phyloP scores from a whole-genome alignment of 2,329 filamentous ascomycete genomes.

The Fusarium buharicum region DNA sequence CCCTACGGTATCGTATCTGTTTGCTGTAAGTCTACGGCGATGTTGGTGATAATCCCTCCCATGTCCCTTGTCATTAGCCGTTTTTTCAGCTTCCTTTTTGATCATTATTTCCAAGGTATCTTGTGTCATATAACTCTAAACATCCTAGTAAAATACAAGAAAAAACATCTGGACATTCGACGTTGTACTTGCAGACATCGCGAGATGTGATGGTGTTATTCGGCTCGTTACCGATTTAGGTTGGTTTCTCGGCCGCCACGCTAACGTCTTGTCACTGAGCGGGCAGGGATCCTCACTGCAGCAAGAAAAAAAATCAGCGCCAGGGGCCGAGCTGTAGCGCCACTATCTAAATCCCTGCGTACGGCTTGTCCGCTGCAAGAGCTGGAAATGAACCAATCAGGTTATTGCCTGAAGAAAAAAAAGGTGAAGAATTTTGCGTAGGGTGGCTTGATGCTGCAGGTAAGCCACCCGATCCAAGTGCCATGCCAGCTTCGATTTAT shows the following conservation, averaged over 20 bases:
- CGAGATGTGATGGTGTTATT: slow-evolving; percentile 37
- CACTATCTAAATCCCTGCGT: slow-evolving; percentile 19
- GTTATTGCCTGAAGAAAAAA: neutral
- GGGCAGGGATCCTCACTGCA: neutral
- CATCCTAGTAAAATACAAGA: too few relatives aligned
- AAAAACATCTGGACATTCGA: neutral
- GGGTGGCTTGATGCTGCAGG: slow-evolving; percentile 30
- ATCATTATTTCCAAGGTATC: neutral
- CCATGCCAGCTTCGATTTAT: slow-evolving; percentile 25
- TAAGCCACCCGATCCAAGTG: slow-evolving; percentile 10
- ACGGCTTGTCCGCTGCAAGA: slow-evolving; percentile 30
- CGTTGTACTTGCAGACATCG: slow-evolving; percentile 25
- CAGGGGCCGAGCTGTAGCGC: slow-evolving; percentile 13
- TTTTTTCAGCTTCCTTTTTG: slow-evolving; percentile 4
- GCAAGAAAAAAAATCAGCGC: slow-evolving; percentile 22
- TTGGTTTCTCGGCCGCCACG: slow-evolving; percentile 8
- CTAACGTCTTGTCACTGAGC: neutral
- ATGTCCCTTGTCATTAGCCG: neutral
- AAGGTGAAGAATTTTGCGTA: slow-evolving; percentile 14
- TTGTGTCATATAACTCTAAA: neutral
- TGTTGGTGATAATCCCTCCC: slow-evolving; percentile 11
- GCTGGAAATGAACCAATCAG: slow-evolving; percentile 13
- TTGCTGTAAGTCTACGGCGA: neutral
- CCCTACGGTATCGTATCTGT: neutral
- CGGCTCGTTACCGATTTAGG: slow-evolving; percentile 18